Conservation (phyloP, 2,329 filamentous ascomycete species). For the Talaromyces sp. region DNA sequence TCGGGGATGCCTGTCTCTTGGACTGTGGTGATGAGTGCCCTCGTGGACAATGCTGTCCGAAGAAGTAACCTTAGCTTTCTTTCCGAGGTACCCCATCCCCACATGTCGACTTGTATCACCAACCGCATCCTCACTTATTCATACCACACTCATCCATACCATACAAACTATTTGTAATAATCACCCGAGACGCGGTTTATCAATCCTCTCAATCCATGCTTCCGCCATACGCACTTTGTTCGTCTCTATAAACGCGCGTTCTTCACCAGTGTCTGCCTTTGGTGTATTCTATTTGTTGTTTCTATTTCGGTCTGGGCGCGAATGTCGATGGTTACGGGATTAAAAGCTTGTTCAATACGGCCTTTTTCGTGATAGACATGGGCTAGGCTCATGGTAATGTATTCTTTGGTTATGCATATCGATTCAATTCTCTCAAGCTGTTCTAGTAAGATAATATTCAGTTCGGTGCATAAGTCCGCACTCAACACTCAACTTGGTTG, state of each 20-base stretch:
- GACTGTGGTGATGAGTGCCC: conserved; percentile 46
- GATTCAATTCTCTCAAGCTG: background rate
- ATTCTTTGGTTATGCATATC: background rate
- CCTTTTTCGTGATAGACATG: background rate
- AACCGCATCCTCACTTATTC: background rate
- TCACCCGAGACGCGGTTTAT: background rate
- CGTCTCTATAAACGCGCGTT: too few relatives aligned
- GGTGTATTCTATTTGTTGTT: background rate
- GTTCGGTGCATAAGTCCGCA: too few relatives aligned
- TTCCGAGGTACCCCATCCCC: background rate
- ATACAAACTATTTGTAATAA: conserved; percentile 1
- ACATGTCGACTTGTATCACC: background rate
- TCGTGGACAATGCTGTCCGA: conserved; percentile 39
- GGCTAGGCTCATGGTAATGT: background rate
- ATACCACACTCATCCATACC: background rate
- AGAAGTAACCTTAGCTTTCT: conserved; percentile 18
- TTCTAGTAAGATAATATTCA: too few relatives aligned
- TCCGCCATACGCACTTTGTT: background rate
- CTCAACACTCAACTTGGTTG: too few relatives aligned
- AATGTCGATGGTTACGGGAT: background rate
- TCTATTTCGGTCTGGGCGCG: background rate
- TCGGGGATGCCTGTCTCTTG: conserved; percentile 41
- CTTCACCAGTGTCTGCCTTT: too few relatives aligned
- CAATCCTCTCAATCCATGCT: background rate
- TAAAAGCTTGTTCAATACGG: background rate